phyloP scores from a whole-genome alignment of 768 basidiomycete genomes.

The Basidioascus undulatus region DNA sequence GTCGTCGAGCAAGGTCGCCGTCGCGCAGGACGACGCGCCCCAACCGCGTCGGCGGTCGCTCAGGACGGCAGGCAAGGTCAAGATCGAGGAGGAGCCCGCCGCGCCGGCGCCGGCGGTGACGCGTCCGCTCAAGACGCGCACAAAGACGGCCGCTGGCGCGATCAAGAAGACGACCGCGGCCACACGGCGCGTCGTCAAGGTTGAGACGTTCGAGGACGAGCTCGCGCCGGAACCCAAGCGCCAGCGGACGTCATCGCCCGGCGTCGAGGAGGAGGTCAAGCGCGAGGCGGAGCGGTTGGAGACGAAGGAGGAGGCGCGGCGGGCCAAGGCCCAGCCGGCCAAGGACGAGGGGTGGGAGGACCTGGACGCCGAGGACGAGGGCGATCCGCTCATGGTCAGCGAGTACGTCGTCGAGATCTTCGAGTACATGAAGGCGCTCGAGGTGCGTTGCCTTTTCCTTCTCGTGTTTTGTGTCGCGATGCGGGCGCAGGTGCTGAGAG shows the following conservation, averaged over 20 bases:
- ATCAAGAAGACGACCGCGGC: background rate
- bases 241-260: background rate
- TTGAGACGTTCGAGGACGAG: background rate
- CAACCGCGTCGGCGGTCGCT: background rate
- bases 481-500: background rate
- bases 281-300: background rate
- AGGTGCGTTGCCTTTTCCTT: conserved; percentile 29
- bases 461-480: background rate
- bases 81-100: background rate
- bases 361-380: conserved; percentile 68
- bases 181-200: background rate
- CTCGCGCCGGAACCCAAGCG: background rate
- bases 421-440: conserved; percentile 60
- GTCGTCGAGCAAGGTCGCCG: background rate
- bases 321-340: conserved; percentile 31
- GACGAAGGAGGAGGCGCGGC: background rate
- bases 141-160: too few relatives aligned
- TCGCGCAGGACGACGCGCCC: background rate
- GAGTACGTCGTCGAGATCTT: conserved; percentile 91
- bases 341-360: conserved; percentile 51
- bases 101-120: too few relatives aligned
- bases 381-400: conserved; percentile 90
- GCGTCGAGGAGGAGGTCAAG: background rate
- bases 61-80: background rate
- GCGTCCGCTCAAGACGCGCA: too few relatives aligned